Evolutionary conservation across 441 rosid species (phyloP), one percentile per base, ranked within the genome.

Genomic region (Daphne laureola): DNA sequence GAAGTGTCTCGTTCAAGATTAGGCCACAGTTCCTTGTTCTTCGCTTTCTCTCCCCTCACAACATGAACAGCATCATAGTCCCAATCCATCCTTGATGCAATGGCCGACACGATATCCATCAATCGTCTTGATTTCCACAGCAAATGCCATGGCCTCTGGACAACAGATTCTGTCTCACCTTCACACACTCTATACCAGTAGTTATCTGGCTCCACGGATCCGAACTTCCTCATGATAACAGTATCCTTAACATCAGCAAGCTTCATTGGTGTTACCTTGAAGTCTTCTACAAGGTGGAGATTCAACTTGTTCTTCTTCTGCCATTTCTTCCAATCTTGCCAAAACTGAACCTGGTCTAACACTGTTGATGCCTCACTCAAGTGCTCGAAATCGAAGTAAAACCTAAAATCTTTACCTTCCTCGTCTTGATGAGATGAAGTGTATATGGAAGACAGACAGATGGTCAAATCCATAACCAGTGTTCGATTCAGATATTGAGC

Each of bases 61-160:
- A 88, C 74, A 48, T 86, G 95, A 52, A 77, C 80, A 7, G 98
- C 67, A 58, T 92, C 96, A 44, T 86, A 92, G 68, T 92, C 96
- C 98, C 95, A 92, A 38, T 88, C 83, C 71, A 92, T 62, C 80
- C 73, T 88, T 0, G 96, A 59, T 1, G 87, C 82, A 43, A 88
- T 77, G 1, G 83, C 72, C 3, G 94, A 77, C 46, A 92, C 90
- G 8, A 92, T 88, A 45, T 86, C 95, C 98, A 88, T 78, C 61
- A 81, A 53, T 51, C 87, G 68, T 45, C 81, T 81, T 0, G 87
- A 78, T 53, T 81, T 81, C 87, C 87, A 78, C 48, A 81, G 18
- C 51, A 78, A 56, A 68, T 73, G 76, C 81, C 83, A 81, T 5
- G 87, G 83, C 53, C 83, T 65, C 51, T 71, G 81, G 58, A 81